These are phyloP conservation scores for Tilletia walkeri DNA, from an alignment of 1,284 basidiomycete species.

Conservation along the genomic window DNA sequence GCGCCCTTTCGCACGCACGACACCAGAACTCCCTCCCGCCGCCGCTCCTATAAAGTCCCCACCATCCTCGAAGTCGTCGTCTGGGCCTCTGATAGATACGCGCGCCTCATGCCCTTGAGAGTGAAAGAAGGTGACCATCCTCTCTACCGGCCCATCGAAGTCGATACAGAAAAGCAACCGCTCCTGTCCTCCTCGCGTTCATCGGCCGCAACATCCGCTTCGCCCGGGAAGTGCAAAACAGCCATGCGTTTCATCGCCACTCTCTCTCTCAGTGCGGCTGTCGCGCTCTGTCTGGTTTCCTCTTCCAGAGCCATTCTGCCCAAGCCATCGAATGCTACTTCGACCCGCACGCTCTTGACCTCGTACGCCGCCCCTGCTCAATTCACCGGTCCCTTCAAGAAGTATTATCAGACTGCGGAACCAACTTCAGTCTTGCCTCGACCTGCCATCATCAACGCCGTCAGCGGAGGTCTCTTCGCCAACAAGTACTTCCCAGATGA, in stretches of 20 bases:
- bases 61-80: no score
- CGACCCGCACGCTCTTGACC: slow-evolving; percentile 68
- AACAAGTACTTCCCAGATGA: slow-evolving; percentile 38
- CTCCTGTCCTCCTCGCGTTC: neutral
- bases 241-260: slow-evolving; percentile 1
- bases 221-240: neutral
- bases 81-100: no score
- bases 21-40: no score
- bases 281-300: neutral
- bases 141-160: no score
- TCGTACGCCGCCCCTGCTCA: slow-evolving; percentile 68
- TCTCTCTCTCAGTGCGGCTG: neutral
- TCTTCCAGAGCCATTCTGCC: neutral
- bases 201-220: neutral
- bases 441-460: slow-evolving; percentile 62
- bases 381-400: slow-evolving; percentile 70
- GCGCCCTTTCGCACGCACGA: no score
- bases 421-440: slow-evolving; percentile 62
- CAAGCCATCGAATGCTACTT: slow-evolving; percentile 18
- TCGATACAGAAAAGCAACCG: slow-evolving; percentile 1
- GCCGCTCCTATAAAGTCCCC: no score
- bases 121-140: no score
- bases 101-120: no score
- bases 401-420: slow-evolving; percentile 61
- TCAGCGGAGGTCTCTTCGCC: slow-evolving; percentile 71